These are phyloP conservation scores for Nothomitra cinnamomea DNA, from an alignment of 2,329 filamentous ascomycete genomes.

Conservation along the genomic window DNA sequence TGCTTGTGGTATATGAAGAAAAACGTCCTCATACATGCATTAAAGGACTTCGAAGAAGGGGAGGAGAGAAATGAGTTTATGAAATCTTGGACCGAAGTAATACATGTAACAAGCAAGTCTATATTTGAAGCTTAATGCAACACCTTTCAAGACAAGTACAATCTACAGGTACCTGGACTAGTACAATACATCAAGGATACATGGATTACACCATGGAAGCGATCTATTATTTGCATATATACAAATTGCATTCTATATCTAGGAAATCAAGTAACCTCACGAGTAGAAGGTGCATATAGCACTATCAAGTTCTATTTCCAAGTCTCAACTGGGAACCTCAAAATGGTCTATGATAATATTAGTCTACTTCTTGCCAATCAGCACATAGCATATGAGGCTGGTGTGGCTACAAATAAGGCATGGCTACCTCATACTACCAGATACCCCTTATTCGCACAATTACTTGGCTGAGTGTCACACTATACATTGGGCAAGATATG, in stretches of 20 bases:
- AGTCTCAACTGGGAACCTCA: no score
- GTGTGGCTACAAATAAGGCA: no score
- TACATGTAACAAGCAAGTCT: not conserved
- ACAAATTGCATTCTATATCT: not conserved
- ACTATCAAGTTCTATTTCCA: not conserved
- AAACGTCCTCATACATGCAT: not conserved
- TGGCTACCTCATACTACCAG: no score
- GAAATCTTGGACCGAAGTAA: not conserved
- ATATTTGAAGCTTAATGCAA: not conserved
- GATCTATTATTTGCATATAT: not conserved
- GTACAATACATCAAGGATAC: no score
- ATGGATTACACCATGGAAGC: no score
- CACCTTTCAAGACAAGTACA: not conserved
- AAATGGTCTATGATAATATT: not conserved
- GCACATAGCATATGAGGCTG: no score
- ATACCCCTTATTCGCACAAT: no score
- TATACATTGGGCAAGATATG: no score
- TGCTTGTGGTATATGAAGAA: conserved; percentile 1
- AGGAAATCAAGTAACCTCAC: not conserved
- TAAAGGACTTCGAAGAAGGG: not conserved
- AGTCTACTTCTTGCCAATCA: not conserved
- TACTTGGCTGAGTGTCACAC: no score
- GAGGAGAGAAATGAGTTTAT: not conserved
- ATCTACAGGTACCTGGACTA: not conserved
- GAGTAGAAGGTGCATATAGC: not conserved